These are phyloP conservation scores for Porpolomopsis calyptriformis DNA, from an alignment of 768 basidiomycete species.

Conservation along the genomic window DNA sequence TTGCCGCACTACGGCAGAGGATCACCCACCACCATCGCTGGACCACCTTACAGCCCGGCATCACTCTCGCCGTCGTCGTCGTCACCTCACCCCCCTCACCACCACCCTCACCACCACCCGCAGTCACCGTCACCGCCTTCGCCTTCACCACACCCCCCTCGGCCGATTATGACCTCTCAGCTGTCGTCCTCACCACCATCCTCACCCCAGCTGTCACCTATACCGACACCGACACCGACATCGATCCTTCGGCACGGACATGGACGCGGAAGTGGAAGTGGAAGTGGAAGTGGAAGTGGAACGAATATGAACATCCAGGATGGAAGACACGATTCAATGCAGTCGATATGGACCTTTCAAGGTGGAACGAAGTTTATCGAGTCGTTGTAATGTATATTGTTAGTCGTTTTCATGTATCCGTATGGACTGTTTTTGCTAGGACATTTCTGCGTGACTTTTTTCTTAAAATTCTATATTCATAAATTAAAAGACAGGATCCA, in stretches of 20 bases:
- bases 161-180: neutral
- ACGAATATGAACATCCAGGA: neutral
- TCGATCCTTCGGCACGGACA: neutral
- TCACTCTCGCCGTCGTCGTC: neutral
- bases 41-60: neutral
- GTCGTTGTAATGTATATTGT: constrained; percentile 9
- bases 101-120: too few relatives aligned
- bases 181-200: neutral
- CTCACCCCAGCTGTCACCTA: neutral
- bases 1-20: too few relatives aligned
- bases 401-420: too few relatives aligned
- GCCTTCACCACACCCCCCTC: neutral
- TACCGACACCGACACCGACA: neutral
- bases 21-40: too few relatives aligned
- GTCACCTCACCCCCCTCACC: too few relatives aligned
- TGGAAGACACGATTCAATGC: constrained; percentile 5
- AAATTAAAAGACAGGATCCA: too few relatives aligned
- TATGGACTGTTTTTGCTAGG: neutral
- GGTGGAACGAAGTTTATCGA: constrained; percentile 12
- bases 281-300: neutral
- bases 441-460: neutral
- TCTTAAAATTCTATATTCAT: neutral
- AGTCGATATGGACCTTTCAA: constrained; percentile 9
- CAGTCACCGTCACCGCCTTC: neutral
- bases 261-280: neutral